Base-by-base conservation (phyloP, 1,284 basidiomycete species). In the Trichosporon sp. region DNA sequence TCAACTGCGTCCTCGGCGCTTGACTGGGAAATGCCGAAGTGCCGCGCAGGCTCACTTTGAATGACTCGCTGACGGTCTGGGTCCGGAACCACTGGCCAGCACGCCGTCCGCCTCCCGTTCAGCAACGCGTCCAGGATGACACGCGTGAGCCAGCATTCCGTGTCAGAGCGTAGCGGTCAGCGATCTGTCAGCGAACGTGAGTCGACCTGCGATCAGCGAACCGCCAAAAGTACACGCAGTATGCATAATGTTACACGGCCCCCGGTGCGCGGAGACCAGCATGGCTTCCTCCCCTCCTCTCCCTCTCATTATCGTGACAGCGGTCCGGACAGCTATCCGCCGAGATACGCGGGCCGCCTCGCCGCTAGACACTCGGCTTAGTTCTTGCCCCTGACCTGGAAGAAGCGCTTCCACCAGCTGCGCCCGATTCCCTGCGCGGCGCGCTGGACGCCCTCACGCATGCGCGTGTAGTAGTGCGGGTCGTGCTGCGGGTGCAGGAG, bases 241-340 rank as follows among this genome's bases (percentile, higher is more conserved):
- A 51, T 21, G 27, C 58, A 60, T 29, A 60, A 60, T 60, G 27
- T 29, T 29, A 60, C 56, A 60, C 27, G 21, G 21, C 13, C 56
- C 15, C 18, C 15, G 11, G 12, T 29, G 89, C 71, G 91, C 11
- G 74, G 70, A 81, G 72, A 78, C 80, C 81, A 47, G 4, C 38
- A 13, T 42, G 38, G 3, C 75, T 80, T 72, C 47, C 47, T 51
- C 47, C 47, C 23, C 47, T 25, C 47, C n/a, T 51, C 21, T 18
- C n/a, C n/a, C n/a, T n/a, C n/a, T n/a, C n/a, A n/a, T n/a, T n/a
- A n/a, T n/a, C n/a, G n/a, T n/a, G n/a, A n/a, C n/a, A n/a, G n/a
- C n/a, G n/a, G n/a, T n/a, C n/a, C n/a, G n/a, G n/a, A n/a, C n/a
- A n/a, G n/a, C n/a, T n/a, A n/a, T n/a, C n/a, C n/a, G n/a, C n/a